A percentile compares a stretch with the other conserved stretches of the same genome.
Evolutionary conservation across 1,284 basidiomycete species (phyloP).

Genomic region (Pyrrhoderma lamaoense): DNA sequence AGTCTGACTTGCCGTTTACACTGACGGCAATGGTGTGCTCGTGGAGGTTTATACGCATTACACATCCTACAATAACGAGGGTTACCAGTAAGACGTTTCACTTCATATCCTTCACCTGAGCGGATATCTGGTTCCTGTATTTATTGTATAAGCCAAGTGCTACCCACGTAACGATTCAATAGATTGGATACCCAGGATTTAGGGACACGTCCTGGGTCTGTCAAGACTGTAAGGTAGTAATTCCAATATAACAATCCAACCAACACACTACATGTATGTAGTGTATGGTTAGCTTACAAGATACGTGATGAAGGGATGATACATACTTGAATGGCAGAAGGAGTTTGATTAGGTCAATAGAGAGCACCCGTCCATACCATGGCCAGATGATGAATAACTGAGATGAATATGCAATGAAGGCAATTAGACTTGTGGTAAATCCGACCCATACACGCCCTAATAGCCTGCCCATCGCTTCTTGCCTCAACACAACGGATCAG

Average conservation of each 20-base stretch:
- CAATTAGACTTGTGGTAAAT: constrained; percentile 71
- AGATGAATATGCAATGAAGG: constrained; percentile 81
- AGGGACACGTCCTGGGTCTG: constrained; percentile 83
- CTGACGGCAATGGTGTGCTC: constrained; percentile 83
- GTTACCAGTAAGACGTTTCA: constrained; percentile 74
- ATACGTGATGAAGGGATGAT: background rate
- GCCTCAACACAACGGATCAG: background rate
- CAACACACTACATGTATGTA: constrained; percentile 47
- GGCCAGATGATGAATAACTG: constrained; percentile 91
- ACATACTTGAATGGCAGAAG: constrained; percentile 87
- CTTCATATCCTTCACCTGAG: constrained; percentile 67
- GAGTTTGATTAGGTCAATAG: constrained; percentile 63
- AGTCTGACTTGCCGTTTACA: constrained; percentile 61
- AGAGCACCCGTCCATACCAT: constrained; percentile 72
- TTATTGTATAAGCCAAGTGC: constrained; percentile 7
- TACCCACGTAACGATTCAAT: background rate
- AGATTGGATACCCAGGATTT: constrained; percentile 59
- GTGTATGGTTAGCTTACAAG: constrained; percentile 5
- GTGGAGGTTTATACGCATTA: constrained; percentile 62
- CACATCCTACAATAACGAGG: constrained; percentile 83
- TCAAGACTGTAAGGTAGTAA: constrained; percentile 74
- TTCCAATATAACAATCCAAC: constrained; percentile 80
- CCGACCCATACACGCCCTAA: constrained; percentile 58
- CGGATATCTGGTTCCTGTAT: constrained; percentile 68
- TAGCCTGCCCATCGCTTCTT: constrained; percentile 36